Evolutionary conservation across 139 green algal genomes (phyloP).

Genomic region (Chlorella ohadii): DNA sequence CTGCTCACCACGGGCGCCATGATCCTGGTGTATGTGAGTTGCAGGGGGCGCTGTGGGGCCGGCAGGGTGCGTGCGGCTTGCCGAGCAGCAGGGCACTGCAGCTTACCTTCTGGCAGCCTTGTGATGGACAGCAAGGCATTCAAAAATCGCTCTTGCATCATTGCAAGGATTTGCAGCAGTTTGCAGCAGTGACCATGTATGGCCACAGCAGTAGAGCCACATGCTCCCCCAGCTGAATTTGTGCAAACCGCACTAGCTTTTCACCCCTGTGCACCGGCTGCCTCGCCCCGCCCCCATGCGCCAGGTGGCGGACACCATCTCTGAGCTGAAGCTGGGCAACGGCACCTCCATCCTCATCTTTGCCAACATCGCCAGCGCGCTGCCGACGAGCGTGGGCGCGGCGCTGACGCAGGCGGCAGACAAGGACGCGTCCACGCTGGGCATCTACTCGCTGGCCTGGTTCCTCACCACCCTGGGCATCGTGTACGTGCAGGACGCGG

Average conservation of each 20-base stretch:
- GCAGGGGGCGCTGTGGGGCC: background rate
- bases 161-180: too few species aligned
- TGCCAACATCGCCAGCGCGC: conserved; percentile 93
- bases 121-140: too few species aligned
- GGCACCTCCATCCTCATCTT: conserved; percentile 99
- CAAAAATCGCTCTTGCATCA: too few species aligned
- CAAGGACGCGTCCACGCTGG: conserved; percentile 60
- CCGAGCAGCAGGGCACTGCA: too few species aligned
- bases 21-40: conserved; percentile 83
- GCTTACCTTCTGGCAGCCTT: too few species aligned
- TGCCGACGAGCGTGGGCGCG: conserved; percentile 83
- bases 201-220: too few species aligned
- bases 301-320: conserved; percentile 87
- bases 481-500: conserved; percentile 98
- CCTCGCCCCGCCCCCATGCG: background rate
- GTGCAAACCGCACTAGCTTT: too few species aligned
- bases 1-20: conserved; percentile 89
- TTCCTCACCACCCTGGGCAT: conserved; percentile 94
- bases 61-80: too few species aligned
- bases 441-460: conserved; percentile 87
- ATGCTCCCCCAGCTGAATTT: too few species aligned
- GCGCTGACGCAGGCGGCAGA: conserved; percentile 59
- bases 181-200: too few species aligned
- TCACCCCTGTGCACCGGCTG: background rate
- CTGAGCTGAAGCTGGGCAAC: conserved; percentile 97